Evolutionary conservation across 495 filamentous ascomycete genomes (phyloP), one percentile per base, ranked within the genome.

Genomic region (Tricharina praecox): DNA sequence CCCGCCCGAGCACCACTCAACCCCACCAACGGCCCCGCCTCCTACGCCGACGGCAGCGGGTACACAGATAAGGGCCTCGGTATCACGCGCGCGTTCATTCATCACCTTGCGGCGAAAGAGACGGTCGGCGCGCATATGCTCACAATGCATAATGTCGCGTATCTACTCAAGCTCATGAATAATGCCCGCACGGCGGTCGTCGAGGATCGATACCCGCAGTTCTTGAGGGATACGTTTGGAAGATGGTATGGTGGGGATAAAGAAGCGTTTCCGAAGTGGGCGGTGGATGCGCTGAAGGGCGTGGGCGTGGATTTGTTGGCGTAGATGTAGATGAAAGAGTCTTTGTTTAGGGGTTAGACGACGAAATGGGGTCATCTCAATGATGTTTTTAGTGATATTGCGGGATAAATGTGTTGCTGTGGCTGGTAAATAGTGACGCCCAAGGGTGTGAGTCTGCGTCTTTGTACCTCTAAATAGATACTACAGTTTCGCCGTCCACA

Each of bases 91-190:
- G 84, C 92, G 3, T 95, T 83, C 62, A 80, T 95, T 24, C 76
- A 95, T 60, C 90, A 99, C 64, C 70, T 93, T 40, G 78, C 84
- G 0, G 78, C 78, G 2, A 99, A 99, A 62, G 90, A 96, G 67
- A 96, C 90, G 4, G 90, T 82, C 0, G 88, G 87, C 9, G 90
- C 92, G 16, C 90, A 99, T 69, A 64, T 99, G 63, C 66, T 97
- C 26, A 92, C 85, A 0, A 80, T 94, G 53, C 90, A 99, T 64
- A 96, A 99, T 62, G 84, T 96, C 20, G 82, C 84, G 60, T 92
- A 88, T 57, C 73, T 93, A 52, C 70, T 99, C 23, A 69, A 73
- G 38, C 63, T 99, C 52, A 94, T 96, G 87, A 66, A 68, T 10
- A 64, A 68, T 34, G 77, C 75, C 1, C 70, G 85, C 49, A 66